Percentiles rank a stretch among this genome's conserved stretches.
These are phyloP conservation scores for Miscanthus lutarioriparius DNA, from an alignment of 176 grass and related monocot species.

Conservation along the genomic window DNA sequence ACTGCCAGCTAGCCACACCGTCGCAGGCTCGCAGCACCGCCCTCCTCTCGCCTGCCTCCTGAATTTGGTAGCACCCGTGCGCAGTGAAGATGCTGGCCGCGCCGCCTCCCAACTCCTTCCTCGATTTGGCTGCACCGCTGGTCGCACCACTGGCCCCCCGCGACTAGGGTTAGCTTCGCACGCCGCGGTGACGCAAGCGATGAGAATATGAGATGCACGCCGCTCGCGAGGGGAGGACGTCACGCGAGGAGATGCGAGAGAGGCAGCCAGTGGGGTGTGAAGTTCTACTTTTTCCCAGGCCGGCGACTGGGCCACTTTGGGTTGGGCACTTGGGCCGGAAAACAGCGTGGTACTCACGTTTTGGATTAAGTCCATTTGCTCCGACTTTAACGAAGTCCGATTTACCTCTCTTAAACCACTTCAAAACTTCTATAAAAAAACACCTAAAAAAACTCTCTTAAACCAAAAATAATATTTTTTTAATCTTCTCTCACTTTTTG, in stretches of 20 bases:
- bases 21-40: not conserved
- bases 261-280: not conserved
- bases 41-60: not conserved
- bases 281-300: not conserved
- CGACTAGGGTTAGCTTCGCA: not conserved
- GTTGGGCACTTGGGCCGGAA: too few species aligned
- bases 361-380: too few species aligned
- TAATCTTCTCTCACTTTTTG: too few species aligned
- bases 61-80: not conserved
- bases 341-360: too few species aligned
- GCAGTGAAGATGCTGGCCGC: not conserved
- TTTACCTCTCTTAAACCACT: too few species aligned
- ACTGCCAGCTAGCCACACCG: too few species aligned
- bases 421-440: too few species aligned
- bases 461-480: too few species aligned
- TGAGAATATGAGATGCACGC: not conserved
- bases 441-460: too few species aligned
- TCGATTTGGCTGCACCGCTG: not conserved
- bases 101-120: too few species aligned
- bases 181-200: not conserved
- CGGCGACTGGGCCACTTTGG: not conserved
- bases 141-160: too few species aligned
- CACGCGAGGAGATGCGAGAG: not conserved
- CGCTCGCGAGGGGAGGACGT: not conserved
- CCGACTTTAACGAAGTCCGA: too few species aligned